Evolutionary conservation across 352 stramenopile species (phyloP).

Genomic region (Phytophthora pseudosyringae): DNA sequence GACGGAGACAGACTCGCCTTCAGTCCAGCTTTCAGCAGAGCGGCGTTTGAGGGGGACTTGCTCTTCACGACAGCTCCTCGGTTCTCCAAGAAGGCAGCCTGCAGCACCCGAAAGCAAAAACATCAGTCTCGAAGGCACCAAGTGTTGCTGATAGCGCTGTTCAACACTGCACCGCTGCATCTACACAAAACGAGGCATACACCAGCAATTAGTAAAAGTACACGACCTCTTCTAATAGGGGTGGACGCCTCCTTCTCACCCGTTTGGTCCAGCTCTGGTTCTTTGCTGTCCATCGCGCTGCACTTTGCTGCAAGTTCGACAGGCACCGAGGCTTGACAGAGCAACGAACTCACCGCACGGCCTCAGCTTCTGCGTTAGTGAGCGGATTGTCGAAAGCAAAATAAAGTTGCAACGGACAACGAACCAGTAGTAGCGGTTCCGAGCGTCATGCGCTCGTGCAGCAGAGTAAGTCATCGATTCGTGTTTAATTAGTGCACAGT

Average conservation of each 20-base stretch:
- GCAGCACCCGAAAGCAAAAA: background rate
- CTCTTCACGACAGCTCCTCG: slow-evolving; percentile 37
- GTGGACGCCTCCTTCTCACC: slow-evolving; percentile 20
- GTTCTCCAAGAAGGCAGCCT: slow-evolving; percentile 44
- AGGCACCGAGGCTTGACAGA: background rate
- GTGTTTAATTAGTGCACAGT: slow-evolving; percentile 19
- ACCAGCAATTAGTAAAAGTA: background rate
- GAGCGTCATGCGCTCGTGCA: slow-evolving; percentile 9
- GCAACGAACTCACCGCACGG: background rate
- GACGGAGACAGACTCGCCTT: slow-evolving; percentile 66
- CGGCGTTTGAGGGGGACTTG: slow-evolving; percentile 46
- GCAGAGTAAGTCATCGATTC: slow-evolving; percentile 22
- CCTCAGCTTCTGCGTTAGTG: background rate
- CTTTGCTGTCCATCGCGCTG: slow-evolving; percentile 25
- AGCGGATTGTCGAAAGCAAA: slow-evolving; percentile 24
- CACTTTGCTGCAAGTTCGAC: background rate
- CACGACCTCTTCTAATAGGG: background rate
- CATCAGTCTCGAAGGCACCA: background rate
- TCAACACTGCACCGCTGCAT: slow-evolving; percentile 23
- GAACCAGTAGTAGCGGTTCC: slow-evolving; percentile 7
- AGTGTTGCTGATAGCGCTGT: background rate
- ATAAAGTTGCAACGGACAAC: slow-evolving; percentile 29
- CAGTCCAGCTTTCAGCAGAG: slow-evolving; percentile 59
- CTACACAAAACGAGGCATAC: slow-evolving; percentile 10
- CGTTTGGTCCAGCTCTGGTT: slow-evolving; percentile 13